Evolutionary conservation across 805 yeast genomes (phyloP), one percentile per base, ranked within the genome.

Genomic region (Blastobotrys peoriensis): DNA sequence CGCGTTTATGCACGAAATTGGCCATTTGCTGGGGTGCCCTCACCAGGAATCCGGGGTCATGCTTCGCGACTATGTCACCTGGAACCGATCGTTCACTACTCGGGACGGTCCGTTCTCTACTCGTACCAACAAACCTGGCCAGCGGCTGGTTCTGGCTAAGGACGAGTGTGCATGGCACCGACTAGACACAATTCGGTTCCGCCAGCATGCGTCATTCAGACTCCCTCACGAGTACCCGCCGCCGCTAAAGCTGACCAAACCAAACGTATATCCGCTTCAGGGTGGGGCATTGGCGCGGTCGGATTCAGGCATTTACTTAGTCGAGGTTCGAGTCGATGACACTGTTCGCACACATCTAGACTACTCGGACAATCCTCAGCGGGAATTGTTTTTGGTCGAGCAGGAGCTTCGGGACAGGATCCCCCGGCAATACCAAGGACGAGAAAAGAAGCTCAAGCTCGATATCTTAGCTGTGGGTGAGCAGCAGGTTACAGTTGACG

Each of bases 1-100:
- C 37, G 97, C 98, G 0, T 89, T 88, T 55, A 73, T 89, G 83
- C 98, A 91, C 63, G 98, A 91, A 60, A 82, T 91, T 41, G 98
- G 98, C 1, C 98, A 91, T 61, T 67, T 78, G 21, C 68, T 91
- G 35, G 96, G 96, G 0, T 84, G 91, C 51, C 97, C 98, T 0
- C 98, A 91, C 64, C 93, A 88, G 62, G 84, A 81, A 10, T 69
- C 73, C 52, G 98, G 98, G 16, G 83, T 91, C 21, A 93, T 91
- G 98, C 65, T 87, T 33, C 71, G 97, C 46, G 96, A 84, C 46
- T 93, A 89, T 60, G 70, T 80, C 17, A 77, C 81, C 47, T 76
- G 87, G 72, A 84, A 88, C 62, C 72, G 98, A 46, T 78, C 86
- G 8, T 93, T 88, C 58, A 70, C 82, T 67, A 78, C 95, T 0